Conservation (phyloP, 768 basidiomycete genomes). For the Russula sp. region DNA sequence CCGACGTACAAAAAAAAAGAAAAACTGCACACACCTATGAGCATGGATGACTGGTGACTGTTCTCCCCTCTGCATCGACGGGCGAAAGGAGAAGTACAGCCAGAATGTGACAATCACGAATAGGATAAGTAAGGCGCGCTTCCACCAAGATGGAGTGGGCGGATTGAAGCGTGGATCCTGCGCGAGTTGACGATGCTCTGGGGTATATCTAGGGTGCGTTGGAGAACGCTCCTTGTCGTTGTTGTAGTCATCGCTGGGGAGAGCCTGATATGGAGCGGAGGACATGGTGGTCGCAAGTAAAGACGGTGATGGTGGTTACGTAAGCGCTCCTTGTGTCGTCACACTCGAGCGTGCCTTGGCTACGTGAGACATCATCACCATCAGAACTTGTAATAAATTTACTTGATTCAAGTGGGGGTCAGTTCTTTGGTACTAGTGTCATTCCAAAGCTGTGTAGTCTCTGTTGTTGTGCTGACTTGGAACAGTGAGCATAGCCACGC, state of each 20-base stretch:
- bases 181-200: conserved; percentile 12
- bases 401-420: background rate
- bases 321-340: background rate
- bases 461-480: background rate
- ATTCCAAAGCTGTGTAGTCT: background rate
- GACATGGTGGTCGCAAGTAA: conserved; percentile 11
- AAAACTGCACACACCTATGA: conserved; percentile 41
- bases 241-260: conserved; percentile 16
- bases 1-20: background rate
- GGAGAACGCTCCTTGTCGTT: conserved; percentile 1
- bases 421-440: background rate
- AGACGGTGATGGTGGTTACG: background rate
- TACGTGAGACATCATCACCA: background rate
- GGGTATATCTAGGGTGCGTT: background rate
- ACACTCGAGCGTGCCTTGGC: too few species aligned
- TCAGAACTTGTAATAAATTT: background rate
- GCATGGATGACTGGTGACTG: conserved; percentile 51
- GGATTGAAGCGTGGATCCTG: conserved; percentile 43
- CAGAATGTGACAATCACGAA: conserved; percentile 37
- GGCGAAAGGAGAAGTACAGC: conserved; percentile 30
- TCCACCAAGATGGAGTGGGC: conserved; percentile 45
- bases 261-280: conserved; percentile 13
- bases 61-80: conserved; percentile 3
- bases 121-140: conserved; percentile 40
- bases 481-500: background rate